Base-by-base conservation (phyloP, 768 basidiomycete species). In the Exsudoporus frostii region DNA sequence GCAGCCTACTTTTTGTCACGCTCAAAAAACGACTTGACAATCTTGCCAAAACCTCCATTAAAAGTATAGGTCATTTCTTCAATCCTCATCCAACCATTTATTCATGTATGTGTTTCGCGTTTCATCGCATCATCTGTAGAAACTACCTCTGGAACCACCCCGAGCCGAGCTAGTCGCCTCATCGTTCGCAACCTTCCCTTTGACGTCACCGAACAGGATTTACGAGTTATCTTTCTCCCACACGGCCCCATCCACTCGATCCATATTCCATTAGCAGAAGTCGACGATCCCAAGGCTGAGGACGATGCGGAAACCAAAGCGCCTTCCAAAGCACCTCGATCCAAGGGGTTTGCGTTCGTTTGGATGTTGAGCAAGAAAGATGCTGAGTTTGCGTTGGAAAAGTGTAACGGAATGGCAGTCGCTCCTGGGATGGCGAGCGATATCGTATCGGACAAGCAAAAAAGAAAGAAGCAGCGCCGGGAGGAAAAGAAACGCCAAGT, bases 141-240 rank as follows among this genome's bases (percentile, higher is more conserved):
- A 54, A 72, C 72, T 57, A 67, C 64, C 11, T 69, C 68, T 27
- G 68, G 66, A 27, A 69, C 76, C 2, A 77, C 78, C 2, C 88
- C 88, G 0, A 90, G 78, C 63, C 85, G 85, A 54, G 83, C 84
- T 0, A 90, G 83, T 59, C 80, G 94, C 20, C 79, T 98, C 49
- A 96, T 98, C 64, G 80, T 98, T 24, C 84, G 95, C 54, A 98
- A 98, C 68, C 75, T 97, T 38, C 88, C 92, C 0, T 97, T 83
- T 61, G 76, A 91, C 73, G 80, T 88, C 30, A 87, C 87, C 0
- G 88, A 90, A 57, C 83, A 89, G 62, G 94, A 97, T 65, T 73
- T 98, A 5, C 84, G 90, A 46, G 84, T 88, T 0, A 71, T 88
- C 2, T 98, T 98, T 75, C 79, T 95, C 3, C 90, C 90, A 0